Conservation (phyloP, 2,329 filamentous ascomycete genomes). For the Didymosphaeria variabile region DNA sequence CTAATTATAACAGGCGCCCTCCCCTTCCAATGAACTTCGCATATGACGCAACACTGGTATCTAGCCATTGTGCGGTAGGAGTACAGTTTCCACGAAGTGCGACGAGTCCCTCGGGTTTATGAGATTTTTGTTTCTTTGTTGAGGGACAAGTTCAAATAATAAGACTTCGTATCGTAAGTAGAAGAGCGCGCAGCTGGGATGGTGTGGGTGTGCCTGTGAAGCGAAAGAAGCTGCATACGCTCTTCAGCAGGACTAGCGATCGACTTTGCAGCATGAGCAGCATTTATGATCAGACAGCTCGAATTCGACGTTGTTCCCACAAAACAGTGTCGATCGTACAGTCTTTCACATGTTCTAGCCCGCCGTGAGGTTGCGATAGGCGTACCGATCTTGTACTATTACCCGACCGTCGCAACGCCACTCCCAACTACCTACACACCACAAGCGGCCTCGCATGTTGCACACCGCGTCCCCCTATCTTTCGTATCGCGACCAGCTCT, state of each 20-base stretch:
- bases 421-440: background rate
- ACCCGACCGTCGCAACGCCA: background rate
- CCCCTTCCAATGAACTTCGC: background rate
- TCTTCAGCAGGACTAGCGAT: background rate
- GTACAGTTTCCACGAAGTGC: background rate
- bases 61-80: too few relatives aligned
- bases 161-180: background rate
- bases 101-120: too few relatives aligned
- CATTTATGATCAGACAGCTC: background rate
- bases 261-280: background rate
- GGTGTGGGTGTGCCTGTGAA: background rate
- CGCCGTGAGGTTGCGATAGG: background rate
- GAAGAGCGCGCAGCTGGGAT: background rate
- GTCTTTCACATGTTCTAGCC: background rate
- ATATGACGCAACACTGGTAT: background rate
- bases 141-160: background rate
- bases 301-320: background rate
- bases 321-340: background rate
- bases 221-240: background rate
- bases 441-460: background rate
- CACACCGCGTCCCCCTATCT: background rate
- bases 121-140: too few relatives aligned
- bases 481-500: background rate
- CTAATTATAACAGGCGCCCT: background rate
- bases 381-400: background rate